phyloP scores from a whole-genome alignment of 805 yeast genomes.

The Candida taoyuanica region DNA sequence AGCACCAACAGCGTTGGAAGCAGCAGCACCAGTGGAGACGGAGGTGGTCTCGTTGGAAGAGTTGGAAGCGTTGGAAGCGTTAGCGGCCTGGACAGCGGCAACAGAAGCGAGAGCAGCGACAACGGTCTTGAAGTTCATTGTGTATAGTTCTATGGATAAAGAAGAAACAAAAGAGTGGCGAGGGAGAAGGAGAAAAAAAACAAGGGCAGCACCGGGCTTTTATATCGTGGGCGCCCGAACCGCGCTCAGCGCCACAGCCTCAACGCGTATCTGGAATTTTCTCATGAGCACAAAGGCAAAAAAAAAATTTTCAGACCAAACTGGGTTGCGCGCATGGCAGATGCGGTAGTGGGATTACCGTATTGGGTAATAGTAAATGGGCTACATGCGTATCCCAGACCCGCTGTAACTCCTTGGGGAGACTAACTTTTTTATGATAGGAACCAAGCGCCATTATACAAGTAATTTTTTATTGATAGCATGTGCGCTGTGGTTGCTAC shows the following conservation, averaged over 20 bases:
- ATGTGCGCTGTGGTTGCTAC: no score
- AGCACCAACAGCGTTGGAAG: conserved; percentile 56
- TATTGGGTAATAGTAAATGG: conserved; percentile 5
- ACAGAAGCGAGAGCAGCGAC: conserved; percentile 66
- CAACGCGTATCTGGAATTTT: conserved; percentile 16
- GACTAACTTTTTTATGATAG: no score
- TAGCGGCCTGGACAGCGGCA: conserved; percentile 64
- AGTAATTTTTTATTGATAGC: no score
- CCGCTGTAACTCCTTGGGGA: no score
- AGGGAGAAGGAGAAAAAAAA: not conserved
- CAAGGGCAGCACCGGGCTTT: conserved; percentile 7
- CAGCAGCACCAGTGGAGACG: conserved; percentile 46
- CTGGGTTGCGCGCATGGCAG: conserved; percentile 10
- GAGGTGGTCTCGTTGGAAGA: conserved; percentile 40
- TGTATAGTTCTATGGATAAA: conserved; percentile 11
- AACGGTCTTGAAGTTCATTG: conserved; percentile 72
- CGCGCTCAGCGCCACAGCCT: conserved; percentile 8
- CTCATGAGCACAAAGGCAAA: conserved; percentile 5
- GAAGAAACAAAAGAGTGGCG: conserved; percentile 1
- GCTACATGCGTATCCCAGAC: conserved; percentile 3
- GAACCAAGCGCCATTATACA: no score
- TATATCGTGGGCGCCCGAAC: conserved; percentile 6
- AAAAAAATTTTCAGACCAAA: conserved; percentile 4
- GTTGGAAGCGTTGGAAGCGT: conserved; percentile 32
- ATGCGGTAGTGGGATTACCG: conserved; percentile 8